phyloP scores from a whole-genome alignment of 163 green algal species.

The Volvox carteri region DNA sequence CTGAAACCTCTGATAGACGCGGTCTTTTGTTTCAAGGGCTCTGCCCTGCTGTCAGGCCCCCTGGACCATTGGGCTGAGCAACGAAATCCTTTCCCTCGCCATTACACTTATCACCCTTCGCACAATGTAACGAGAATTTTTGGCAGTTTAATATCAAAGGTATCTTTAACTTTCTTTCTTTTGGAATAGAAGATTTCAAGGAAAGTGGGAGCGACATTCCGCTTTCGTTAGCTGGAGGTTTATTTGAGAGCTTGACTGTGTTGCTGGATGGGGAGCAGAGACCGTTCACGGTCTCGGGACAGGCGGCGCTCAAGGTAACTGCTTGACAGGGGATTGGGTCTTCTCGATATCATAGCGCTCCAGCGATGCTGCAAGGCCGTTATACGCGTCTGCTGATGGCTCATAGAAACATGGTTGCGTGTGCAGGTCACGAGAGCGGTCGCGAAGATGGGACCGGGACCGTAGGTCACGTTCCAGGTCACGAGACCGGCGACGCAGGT shows the following conservation, averaged over 20 bases:
- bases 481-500: constrained; percentile 37
- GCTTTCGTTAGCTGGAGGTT: neutral
- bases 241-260: neutral
- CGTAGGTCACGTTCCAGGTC: constrained; percentile 30
- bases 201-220: neutral
- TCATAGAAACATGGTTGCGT: too few species aligned
- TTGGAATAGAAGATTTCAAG: neutral
- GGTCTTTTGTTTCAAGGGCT: neutral
- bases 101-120: too few species aligned
- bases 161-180: neutral
- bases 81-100: too few species aligned
- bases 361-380: too few species aligned
- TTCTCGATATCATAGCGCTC: too few species aligned
- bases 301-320: constrained; percentile 37
- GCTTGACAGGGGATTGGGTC: neutral
- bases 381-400: too few species aligned
- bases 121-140: too few species aligned
- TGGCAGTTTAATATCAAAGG: too few species aligned
- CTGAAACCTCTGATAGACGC: neutral
- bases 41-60: neutral
- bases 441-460: constrained; percentile 40
- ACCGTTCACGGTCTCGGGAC: constrained; percentile 38
- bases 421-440: constrained; percentile 46
- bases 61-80: neutral
- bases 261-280: constrained; percentile 31